These are phyloP conservation scores for Centrapalus pauciflorus DNA, from an alignment of 129 eudicot species.

Conservation along the genomic window DNA sequence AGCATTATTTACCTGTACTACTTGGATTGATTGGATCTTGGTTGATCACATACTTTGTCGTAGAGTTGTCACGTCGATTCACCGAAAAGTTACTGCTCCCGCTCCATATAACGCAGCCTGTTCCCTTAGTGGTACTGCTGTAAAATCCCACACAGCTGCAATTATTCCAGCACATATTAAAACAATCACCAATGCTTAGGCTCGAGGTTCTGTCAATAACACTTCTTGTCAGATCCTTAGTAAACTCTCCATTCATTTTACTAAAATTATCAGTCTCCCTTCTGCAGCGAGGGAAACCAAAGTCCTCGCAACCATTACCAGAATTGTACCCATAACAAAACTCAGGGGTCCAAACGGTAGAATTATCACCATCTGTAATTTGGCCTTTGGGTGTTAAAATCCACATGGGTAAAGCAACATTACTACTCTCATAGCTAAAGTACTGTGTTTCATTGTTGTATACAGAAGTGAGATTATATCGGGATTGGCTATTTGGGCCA, in stretches of 20 bases:
- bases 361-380: background rate
- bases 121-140: background rate
- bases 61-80: constrained; percentile 12
- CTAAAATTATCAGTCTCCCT: background rate
- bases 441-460: background rate
- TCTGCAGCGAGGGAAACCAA: constrained; percentile 12
- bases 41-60: constrained; percentile 11
- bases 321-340: constrained; percentile 25
- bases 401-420: background rate
- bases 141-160: constrained; percentile 40
- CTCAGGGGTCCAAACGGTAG: constrained; percentile 2
- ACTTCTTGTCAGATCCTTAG: background rate
- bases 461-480: constrained; percentile 13
- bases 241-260: background rate
- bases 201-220: constrained; percentile 8
- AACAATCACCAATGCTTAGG: constrained; percentile 44
- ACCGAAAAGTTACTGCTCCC: background rate
- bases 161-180: constrained; percentile 39
- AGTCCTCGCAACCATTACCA: constrained; percentile 7
- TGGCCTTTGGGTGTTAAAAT: constrained; percentile 13
- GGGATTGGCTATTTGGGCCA: background rate
- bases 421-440: background rate
- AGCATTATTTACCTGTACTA: constrained; percentile 9
- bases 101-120: constrained; percentile 21
- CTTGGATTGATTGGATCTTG: background rate